Percentiles rank a stretch among this genome's conserved stretches.
These are phyloP conservation scores for Gaultheria prostrata DNA, from an alignment of 148 eudicot genomes.

Conservation along the genomic window DNA sequence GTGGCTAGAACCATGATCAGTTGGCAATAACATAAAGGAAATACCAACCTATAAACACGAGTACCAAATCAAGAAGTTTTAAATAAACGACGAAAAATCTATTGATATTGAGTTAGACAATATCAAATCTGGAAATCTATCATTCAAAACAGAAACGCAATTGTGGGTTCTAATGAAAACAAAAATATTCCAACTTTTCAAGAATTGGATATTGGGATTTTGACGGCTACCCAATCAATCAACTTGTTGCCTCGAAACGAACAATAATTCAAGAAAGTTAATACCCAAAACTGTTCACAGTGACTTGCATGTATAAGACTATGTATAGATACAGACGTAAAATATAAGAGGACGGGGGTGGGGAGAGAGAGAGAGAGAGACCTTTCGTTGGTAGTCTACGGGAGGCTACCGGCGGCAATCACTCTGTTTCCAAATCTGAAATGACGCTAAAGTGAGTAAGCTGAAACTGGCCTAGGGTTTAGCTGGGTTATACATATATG, in stretches of 20 bases:
- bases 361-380: neutral
- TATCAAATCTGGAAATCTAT: neutral
- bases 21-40: too few relatives aligned
- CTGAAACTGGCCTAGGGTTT: too few relatives aligned
- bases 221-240: neutral
- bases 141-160: neutral
- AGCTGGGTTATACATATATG: too few relatives aligned
- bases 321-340: neutral
- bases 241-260: conserved; percentile 5
- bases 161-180: neutral
- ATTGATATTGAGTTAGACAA: neutral
- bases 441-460: too few relatives aligned
- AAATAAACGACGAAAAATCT: neutral
- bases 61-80: neutral
- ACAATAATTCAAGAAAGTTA: neutral
- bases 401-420: too few relatives aligned
- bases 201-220: neutral
- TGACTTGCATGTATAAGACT: neutral
- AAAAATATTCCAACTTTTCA: neutral
- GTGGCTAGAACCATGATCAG: too few relatives aligned
- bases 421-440: too few relatives aligned
- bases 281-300: neutral
- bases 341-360: neutral
- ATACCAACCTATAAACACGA: neutral
- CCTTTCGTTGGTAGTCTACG: too few relatives aligned